Evolutionary conservation across 2,329 filamentous ascomycete species (phyloP).

Genomic region (Aulographum hederae): DNA sequence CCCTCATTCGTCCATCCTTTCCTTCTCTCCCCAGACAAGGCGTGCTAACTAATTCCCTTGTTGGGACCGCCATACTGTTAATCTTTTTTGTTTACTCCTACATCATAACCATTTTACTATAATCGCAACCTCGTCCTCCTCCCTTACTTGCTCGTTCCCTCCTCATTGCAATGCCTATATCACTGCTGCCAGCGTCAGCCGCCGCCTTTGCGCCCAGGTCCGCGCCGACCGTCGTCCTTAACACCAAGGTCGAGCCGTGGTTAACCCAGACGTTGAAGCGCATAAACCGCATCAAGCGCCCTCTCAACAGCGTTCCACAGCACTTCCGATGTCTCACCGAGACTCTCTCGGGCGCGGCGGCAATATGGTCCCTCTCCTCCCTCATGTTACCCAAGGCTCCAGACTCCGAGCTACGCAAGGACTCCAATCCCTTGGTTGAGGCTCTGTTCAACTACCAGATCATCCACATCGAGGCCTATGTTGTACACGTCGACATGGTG

Average conservation of each 20-base stretch:
- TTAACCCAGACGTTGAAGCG: conserved; percentile 91
- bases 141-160: conserved; percentile 2
- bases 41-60: conserved; percentile 17
- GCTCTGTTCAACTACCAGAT: conserved; percentile 86
- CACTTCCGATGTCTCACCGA: conserved; percentile 92
- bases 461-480: conserved; percentile 87
- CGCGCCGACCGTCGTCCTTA: conserved; percentile 85
- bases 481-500: conserved; percentile 98
- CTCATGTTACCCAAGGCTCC: conserved; percentile 84
- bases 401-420: conserved; percentile 65
- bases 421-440: conserved; percentile 67
- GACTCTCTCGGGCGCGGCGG: conserved; percentile 72
- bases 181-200: conserved; percentile 85
- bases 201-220: conserved; percentile 90
- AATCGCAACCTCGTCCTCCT: background rate
- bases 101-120: background rate
- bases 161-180: conserved; percentile 57
- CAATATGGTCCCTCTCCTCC: conserved; percentile 87
- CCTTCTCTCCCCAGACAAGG: conserved; percentile 18
- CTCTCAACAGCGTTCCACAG: conserved; percentile 89
- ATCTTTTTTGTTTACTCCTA: conserved; percentile 13
- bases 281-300: conserved; percentile 90
- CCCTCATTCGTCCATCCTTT: conserved; percentile 22
- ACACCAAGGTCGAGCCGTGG: conserved; percentile 87
- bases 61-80: conserved; percentile 16